Base-by-base conservation (phyloP, 495 filamentous ascomycete genomes). In the Aspergillus sparsus region DNA sequence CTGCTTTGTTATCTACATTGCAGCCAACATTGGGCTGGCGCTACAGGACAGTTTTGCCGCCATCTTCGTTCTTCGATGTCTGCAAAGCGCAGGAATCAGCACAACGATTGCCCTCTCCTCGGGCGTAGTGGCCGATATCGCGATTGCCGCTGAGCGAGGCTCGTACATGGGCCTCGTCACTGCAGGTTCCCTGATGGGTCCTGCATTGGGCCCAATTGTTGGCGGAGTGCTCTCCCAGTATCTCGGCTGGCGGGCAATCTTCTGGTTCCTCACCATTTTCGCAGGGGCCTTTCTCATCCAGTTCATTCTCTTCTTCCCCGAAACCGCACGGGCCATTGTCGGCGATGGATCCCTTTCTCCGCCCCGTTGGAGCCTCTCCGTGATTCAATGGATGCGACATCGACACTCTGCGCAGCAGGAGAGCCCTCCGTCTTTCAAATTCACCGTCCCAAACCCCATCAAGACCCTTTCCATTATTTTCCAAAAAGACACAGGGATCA, bases 181-280 rank as follows among this genome's bases (percentile, higher is more conserved):
- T 21, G 64, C 68, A 2, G 71, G 73, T n/a, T 58, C 55, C 7
- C 60, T 68, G 6, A 35, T 70, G 21, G 85, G 82, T 0, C 83
- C 85, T 0, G 72, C 82, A 2, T 56, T 88, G 9, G 83, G 83
- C 5, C 87, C 86, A 0, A 78, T 87, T 0, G 77, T 91, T 31
- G 89, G 88, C 5, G 88, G 88, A 1, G 57, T 89, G 0, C 72
- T 91, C 2, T 75, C 82, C 5, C 77, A 89, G 53, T 87, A 83
- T 62, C 77, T 91, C 3, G 87, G 86, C 1, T 92, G 88, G 88
- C 67, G 83, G 21, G 77, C 83, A 33, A 86, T 89, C 55, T 93
- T 93, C 71, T 91, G 87, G 87, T 90, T 90, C 64, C 76, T 89
- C 15, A 76, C 79, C 51, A 90, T 91, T 58, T 71, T 83, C 37